Base-by-base conservation (phyloP, 2,329 filamentous ascomycete genomes). In the Pyricularia sp. region DNA sequence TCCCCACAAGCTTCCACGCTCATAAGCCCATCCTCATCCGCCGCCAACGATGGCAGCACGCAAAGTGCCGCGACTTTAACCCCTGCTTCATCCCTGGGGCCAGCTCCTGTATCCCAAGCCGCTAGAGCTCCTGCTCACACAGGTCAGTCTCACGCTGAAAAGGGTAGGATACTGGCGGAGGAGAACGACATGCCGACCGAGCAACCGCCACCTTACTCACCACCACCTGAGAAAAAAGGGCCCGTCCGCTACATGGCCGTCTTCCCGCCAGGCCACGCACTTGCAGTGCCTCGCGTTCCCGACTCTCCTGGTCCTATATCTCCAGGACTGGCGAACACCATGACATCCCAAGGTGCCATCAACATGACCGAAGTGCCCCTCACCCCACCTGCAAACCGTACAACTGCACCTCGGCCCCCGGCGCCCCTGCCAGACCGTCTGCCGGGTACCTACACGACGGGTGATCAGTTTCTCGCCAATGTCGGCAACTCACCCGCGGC, bases 291-390 rank as follows among this genome's bases (percentile, higher is more conserved):
- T 11, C 81, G 84, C 69, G 83, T 84, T 36, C 84, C 87, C 1
- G 82, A 83, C 1, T 88, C 88, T 5, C 88, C 89, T 0, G 85
- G 85, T 0, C 88, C 87, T 1, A 77, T 86, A 0, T 90, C 90
- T 0, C 88, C 90, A 1, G 88, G 84, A 0, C 79, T 90, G 58
- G 82, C 87, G 55, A 82, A 82, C 17, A 85, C 85, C 0, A 90
- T 91, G 82, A 85, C 84, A 12, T 86, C 87, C 0, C 85, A 86
- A 69, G 85, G 88, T 1, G 86, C 82, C 1, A 87, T 90, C 64
- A 83, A 80, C 26, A 81, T 92, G 80, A 82, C 83, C 1, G 84
- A 89, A 11, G 85, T 91, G 14, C 84, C 85, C 1, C 76, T 86
- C 30, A 85, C 83, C 0, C 83, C 84, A 3, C 74, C 78, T 4